These are phyloP conservation scores for Sonneratia caseolaris DNA, from an alignment of 345 rosid genomes.

Conservation along the genomic window DNA sequence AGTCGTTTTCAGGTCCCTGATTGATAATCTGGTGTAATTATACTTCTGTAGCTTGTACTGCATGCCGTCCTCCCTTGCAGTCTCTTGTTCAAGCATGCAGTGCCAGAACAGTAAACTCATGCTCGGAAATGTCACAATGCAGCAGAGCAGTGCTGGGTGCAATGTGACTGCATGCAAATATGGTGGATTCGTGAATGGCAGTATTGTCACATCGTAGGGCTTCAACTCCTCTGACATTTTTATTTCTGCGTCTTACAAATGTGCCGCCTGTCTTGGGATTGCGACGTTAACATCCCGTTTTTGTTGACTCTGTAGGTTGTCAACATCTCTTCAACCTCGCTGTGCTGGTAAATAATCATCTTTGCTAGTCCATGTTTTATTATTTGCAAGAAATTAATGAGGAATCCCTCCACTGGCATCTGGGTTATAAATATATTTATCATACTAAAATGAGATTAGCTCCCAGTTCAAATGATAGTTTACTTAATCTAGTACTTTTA, in stretches of 20 bases:
- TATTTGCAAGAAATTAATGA: background rate
- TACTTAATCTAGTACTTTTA: background rate
- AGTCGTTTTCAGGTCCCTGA: background rate
- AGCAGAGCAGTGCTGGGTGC: constrained; percentile 83
- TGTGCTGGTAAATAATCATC: constrained; percentile 57
- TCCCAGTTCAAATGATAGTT: background rate
- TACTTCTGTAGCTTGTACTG: constrained; percentile 63
- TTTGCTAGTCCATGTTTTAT: background rate
- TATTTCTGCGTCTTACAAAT: background rate
- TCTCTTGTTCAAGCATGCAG: constrained; percentile 95
- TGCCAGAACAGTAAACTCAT: constrained; percentile 75
- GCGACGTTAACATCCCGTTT: background rate
- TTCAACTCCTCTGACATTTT: background rate
- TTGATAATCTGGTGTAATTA: constrained; percentile 6
- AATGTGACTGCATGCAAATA: constrained; percentile 73
- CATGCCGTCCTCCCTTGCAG: constrained; percentile 76
- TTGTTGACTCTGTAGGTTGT: constrained; percentile 41
- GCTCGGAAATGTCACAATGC: constrained; percentile 63
- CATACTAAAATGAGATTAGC: background rate
- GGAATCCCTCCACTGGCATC: background rate
- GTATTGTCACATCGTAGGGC: constrained; percentile 58
- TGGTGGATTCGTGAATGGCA: constrained; percentile 68
- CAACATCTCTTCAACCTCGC: constrained; percentile 72
- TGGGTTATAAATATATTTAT: background rate
- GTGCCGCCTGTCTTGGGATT: background rate